phyloP scores from a whole-genome alignment of 768 basidiomycete species.

The Kwoniella bestiolae region DNA sequence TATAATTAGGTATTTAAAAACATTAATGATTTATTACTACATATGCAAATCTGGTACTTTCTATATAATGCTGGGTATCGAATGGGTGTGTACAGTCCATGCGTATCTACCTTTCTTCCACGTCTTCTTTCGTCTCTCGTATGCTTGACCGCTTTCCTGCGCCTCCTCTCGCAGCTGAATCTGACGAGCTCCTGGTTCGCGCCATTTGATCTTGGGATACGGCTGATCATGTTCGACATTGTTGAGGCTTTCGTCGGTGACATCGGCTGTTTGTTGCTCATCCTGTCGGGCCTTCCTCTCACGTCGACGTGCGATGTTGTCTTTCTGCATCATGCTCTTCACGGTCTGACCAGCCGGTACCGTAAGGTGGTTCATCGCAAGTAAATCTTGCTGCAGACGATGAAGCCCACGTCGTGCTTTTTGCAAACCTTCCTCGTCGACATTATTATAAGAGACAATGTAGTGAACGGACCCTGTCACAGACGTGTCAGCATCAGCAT shows the following conservation, averaged over 20 bases:
- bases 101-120: conserved; percentile 20
- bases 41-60: background rate
- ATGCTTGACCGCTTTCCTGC: conserved; percentile 34
- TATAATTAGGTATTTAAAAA: background rate
- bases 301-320: background rate
- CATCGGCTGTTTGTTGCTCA: background rate
- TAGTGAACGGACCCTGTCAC: conserved; percentile 69
- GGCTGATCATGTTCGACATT: no score
- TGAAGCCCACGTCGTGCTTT: conserved; percentile 23
- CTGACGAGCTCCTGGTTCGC: conserved; percentile 31
- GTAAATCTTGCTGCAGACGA: conserved; percentile 19
- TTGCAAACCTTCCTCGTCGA: conserved; percentile 13
- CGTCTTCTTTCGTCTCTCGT: conserved; percentile 24
- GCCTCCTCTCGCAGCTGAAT: conserved; percentile 34
- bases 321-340: conserved; percentile 12
- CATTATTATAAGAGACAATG: conserved; percentile 59
- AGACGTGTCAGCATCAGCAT: background rate
- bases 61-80: background rate
- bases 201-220: conserved; percentile 28
- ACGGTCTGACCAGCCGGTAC: conserved; percentile 46
- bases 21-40: background rate
- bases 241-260: conserved; percentile 6
- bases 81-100: conserved; percentile 5
- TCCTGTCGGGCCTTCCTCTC: background rate
- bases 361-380: conserved; percentile 37